A percentile compares a stretch with the other conserved stretches of the same genome.
These are phyloP conservation scores for Afroboletus lepidellus DNA, from an alignment of 1,284 basidiomycete genomes.

Conservation along the genomic window DNA sequence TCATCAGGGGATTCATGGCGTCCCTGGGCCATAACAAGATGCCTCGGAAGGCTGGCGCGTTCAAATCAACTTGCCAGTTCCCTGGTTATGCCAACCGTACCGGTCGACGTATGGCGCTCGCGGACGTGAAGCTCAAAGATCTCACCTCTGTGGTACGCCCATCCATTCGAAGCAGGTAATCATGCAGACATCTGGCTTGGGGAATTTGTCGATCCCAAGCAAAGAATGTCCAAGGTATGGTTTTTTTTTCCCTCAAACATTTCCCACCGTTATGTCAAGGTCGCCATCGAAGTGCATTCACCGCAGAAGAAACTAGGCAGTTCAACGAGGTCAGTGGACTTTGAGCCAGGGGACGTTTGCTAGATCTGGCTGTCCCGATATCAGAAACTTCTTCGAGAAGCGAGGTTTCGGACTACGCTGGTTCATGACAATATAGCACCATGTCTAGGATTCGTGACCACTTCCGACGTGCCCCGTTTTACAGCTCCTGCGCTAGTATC, in stretches of 20 bases:
- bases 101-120: slow-evolving; percentile 15
- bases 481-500: slow-evolving; percentile 29
- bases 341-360: background rate
- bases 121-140: slow-evolving; percentile 23
- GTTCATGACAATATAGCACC: slow-evolving; percentile 27
- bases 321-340: slow-evolving; percentile 22
- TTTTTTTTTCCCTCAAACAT: background rate
- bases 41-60: background rate
- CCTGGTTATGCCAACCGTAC: background rate
- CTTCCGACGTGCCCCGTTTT: slow-evolving; percentile 22
- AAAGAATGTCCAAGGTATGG: slow-evolving; percentile 5
- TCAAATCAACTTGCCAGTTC: no score
- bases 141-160: slow-evolving; percentile 19
- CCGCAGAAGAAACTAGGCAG: slow-evolving; percentile 12
- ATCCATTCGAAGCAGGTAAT: slow-evolving; percentile 22
- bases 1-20: no score
- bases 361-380: background rate
- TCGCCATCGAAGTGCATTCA: slow-evolving; percentile 28
- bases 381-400: slow-evolving; percentile 33
- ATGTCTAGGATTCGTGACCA: slow-evolving; percentile 23
- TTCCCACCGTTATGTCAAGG: slow-evolving; percentile 7
- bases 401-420: slow-evolving; percentile 28
- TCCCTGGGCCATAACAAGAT: background rate
- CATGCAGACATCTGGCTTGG: slow-evolving; percentile 30
- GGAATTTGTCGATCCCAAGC: slow-evolving; percentile 15